Base-by-base conservation (phyloP, 2,329 filamentous ascomycete species). In the Mycocentrospora acerina region DNA sequence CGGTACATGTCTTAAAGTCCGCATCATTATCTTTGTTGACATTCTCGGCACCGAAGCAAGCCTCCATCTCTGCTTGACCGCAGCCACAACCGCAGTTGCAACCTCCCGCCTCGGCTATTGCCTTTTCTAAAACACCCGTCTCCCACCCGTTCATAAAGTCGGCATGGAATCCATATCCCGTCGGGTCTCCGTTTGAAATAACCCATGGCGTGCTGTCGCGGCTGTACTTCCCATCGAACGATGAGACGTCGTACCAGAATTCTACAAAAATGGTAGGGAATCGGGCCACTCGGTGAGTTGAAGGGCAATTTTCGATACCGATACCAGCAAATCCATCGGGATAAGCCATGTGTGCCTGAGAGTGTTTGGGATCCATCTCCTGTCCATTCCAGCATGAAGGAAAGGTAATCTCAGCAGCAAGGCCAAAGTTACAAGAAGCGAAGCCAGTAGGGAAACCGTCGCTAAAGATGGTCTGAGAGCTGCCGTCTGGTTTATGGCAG, bases 271-370 rank as follows among this genome's bases (percentile, higher is more conserved):
- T 62, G 25, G 56, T 57, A 9, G 66, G 66, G 48, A 68, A 64
- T 9, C 62, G 55, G 13, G 60, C 60, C 19, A 45, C 52, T 18
- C 59, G 53, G 42, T 61, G 57, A 15, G 53, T 59, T 1, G 41
- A 42, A 18, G 64, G 64, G 43, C 64, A 68, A 32, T 60, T 59
- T 30, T 65, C 64, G 24, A 62, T 40, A 17, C 60, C 62, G 8
- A 51, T 39, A 22, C 62, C 60, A 13, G 35, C 29, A 22, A 27
- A 37, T 14, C 37, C 48, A 22, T 44, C 58, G 10, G 65, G 64
- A 37, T 72, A 76, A 8, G 73, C 59, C 61, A 67, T 66, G 45
- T 68, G 64, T 12, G 60, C 63, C 12, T 32, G 43, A 15, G 64
- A 60, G 24, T 59, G 58, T 29, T 55, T 52, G 14, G 59, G 59